Evolutionary conservation across 78 protist species (phyloP).

Genomic region (Tieghemostelium lacteum): DNA sequence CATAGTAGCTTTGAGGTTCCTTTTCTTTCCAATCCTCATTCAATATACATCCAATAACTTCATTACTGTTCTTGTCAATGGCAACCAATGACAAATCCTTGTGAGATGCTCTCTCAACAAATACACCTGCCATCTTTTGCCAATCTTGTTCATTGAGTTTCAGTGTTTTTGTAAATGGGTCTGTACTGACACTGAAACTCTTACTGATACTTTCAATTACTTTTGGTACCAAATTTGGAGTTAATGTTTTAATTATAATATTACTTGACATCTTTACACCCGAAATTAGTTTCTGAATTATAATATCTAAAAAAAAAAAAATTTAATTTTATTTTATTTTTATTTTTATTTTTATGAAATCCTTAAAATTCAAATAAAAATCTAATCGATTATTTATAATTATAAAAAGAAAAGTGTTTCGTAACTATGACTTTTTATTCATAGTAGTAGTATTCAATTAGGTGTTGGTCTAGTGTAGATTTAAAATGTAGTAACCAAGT

Average conservation of each 20-base stretch:
- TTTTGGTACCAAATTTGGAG: slow-evolving; percentile 5
- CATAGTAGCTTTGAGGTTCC: background rate
- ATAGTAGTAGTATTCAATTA: no score
- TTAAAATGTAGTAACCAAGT: no score
- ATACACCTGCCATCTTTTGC: background rate
- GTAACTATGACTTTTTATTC: no score
- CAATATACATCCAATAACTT: slow-evolving; percentile 9
- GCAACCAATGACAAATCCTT: slow-evolving; percentile 22
- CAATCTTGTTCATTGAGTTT: slow-evolving; percentile 1
- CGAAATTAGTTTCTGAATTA: no score
- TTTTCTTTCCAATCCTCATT: slow-evolving; percentile 12
- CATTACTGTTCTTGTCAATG: background rate
- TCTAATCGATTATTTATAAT: no score
- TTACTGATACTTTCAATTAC: background rate
- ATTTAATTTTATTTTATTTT: no score
- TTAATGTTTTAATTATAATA: background rate
- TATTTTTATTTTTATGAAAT: no score
- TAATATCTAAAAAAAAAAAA: no score
- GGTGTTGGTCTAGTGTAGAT: no score
- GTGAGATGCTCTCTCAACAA: slow-evolving; percentile 2
- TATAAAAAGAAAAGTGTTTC: no score
- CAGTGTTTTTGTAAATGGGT: background rate
- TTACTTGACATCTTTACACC: no score
- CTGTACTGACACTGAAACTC: slow-evolving; percentile 5
- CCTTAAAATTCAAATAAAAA: no score